A percentile compares a stretch with the other conserved stretches of the same genome.
These are phyloP conservation scores for Patellifolia procumbens DNA, from an alignment of 179 eudicot species.

Conservation along the genomic window DNA sequence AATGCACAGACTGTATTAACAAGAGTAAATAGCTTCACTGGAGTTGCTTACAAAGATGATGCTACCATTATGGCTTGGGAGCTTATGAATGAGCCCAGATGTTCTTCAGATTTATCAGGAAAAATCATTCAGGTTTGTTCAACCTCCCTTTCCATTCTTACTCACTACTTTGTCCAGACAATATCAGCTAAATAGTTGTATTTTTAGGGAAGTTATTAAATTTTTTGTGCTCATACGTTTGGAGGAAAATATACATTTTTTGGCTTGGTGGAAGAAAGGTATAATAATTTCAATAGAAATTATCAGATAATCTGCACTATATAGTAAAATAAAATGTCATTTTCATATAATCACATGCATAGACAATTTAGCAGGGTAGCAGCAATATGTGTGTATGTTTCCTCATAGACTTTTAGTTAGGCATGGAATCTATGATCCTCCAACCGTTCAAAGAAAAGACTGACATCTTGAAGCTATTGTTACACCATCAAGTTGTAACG, in stretches of 20 bases:
- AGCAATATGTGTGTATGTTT: neutral
- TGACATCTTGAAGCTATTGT: neutral
- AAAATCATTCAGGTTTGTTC: conserved; percentile 59
- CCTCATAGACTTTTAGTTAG: neutral
- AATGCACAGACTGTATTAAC: conserved; percentile 50
- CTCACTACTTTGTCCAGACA: too few species aligned
- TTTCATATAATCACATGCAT: conserved; percentile 6
- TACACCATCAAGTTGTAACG: conserved; percentile 4
- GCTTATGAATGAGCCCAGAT: conserved; percentile 83
- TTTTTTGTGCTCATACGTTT: too few species aligned
- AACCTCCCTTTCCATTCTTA: neutral
- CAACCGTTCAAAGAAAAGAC: conserved; percentile 7
- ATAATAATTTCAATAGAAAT: too few species aligned
- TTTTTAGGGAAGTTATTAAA: too few species aligned
- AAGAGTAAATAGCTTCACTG: conserved; percentile 61
- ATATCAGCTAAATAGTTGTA: too few species aligned
- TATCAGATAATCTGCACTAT: neutral
- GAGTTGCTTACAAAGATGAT: conserved; percentile 72
- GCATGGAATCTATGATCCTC: neutral
- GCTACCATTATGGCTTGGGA: conserved; percentile 89
- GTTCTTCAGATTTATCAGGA: conserved; percentile 65
- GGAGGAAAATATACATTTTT: too few species aligned
- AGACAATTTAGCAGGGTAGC: too few species aligned
- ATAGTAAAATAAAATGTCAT: neutral
- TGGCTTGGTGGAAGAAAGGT: too few species aligned